Conservation (phyloP, 192 early-diverging fungal species). For the Coemansia sp. region DNA sequence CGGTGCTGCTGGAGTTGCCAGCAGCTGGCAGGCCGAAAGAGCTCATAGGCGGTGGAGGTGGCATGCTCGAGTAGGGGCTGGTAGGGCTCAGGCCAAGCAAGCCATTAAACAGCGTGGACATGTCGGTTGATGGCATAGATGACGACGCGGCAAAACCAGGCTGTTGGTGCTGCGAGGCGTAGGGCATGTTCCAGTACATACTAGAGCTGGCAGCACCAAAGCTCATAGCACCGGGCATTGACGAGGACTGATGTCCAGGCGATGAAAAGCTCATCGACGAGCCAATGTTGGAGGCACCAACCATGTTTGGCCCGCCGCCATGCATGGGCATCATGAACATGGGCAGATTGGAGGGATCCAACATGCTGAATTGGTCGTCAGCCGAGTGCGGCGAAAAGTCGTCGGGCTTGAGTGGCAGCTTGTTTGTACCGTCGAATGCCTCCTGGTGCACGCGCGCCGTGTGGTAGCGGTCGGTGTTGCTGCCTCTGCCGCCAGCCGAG, state of each 20-base stretch:
- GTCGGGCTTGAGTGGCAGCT: conserved; percentile 51
- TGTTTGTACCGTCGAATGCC: conserved; percentile 53
- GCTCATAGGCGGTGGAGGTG: conserved; percentile 3
- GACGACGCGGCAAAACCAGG: background rate
- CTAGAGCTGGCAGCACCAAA: background rate
- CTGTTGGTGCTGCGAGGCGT: conserved; percentile 10
- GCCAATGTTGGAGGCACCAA: background rate
- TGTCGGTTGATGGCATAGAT: conserved; percentile 17
- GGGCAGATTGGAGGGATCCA: conserved; percentile 52
- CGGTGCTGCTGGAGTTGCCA: background rate
- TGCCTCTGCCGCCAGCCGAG: conserved; percentile 10
- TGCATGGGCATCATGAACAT: conserved; percentile 40
- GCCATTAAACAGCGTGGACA: conserved; percentile 28
- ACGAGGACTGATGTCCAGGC: background rate
- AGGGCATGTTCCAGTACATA: conserved; percentile 15
- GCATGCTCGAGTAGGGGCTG: conserved; percentile 13
- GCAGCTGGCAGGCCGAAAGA: conserved; percentile 13
- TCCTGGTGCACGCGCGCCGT: conserved; percentile 51
- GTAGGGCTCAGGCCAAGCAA: conserved; percentile 23
- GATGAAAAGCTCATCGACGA: background rate
- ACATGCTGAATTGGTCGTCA: conserved; percentile 40
- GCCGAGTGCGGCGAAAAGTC: conserved; percentile 28
- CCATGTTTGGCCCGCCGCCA: background rate
- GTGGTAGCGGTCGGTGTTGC: conserved; percentile 23
- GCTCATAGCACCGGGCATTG: conserved; percentile 7